phyloP scores from a whole-genome alignment of 345 rosid genomes.

The Cardamine chenopodiifolia region DNA sequence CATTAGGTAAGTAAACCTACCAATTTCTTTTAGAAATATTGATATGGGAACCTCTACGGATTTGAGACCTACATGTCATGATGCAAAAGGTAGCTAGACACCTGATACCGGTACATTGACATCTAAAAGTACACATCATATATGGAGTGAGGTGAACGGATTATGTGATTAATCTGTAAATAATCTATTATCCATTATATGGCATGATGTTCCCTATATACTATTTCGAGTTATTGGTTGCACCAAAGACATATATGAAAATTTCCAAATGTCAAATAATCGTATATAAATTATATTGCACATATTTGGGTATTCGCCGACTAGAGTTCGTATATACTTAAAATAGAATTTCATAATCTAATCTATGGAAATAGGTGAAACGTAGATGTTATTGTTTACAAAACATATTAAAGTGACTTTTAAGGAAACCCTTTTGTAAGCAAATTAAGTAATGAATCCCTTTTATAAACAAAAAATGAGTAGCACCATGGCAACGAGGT shows the following conservation, averaged over 20 bases:
- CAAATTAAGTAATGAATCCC: conserved; percentile 22
- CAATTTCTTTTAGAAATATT: too few species aligned
- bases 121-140: not conserved
- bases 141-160: not conserved
- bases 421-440: conserved; percentile 23
- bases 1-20: not conserved
- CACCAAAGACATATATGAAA: not conserved
- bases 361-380: conserved; percentile 15
- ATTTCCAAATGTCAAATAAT: not conserved
- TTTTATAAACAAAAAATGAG: conserved; percentile 24
- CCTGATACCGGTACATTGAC: not conserved
- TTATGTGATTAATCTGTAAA: not conserved
- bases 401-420: conserved; percentile 20
- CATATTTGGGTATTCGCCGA: not conserved
- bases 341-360: not conserved
- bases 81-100: not conserved
- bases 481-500: conserved; percentile 28
- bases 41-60: not conserved
- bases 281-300: not conserved
- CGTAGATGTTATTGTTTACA: conserved; percentile 6
- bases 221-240: not conserved
- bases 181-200: not conserved
- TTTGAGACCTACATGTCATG: not conserved
- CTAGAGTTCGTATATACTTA: not conserved
- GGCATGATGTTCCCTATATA: not conserved